These are phyloP conservation scores for Areca catechu DNA, from an alignment of 176 grass and related monocot species.

Conservation along the genomic window DNA sequence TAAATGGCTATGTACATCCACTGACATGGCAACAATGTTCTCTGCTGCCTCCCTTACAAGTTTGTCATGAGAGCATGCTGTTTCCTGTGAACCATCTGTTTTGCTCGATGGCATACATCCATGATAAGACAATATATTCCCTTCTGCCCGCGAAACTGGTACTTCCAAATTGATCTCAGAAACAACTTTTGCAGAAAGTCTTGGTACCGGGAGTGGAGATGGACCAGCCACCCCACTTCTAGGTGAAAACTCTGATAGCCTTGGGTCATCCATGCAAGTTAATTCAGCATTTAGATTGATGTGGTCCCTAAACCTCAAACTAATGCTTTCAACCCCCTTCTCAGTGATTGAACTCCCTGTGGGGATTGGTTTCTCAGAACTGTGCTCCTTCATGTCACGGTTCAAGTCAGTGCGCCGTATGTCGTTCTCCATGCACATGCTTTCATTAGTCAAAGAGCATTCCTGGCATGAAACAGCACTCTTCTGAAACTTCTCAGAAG, in stretches of 20 bases:
- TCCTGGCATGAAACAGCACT: slow-evolving; percentile 18
- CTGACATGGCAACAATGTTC: slow-evolving; percentile 62
- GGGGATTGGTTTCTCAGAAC: neutral
- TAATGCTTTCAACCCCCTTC: slow-evolving; percentile 9
- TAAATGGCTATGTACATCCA: slow-evolving; percentile 20
- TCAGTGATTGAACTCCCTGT: neutral
- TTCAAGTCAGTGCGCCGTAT: neutral
- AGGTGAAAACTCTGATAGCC: slow-evolving; percentile 25
- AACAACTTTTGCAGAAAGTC: slow-evolving; percentile 24
- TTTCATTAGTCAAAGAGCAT: neutral
- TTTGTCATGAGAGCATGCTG: neutral
- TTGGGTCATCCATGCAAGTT: slow-evolving; percentile 31
- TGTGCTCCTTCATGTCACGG: neutral
- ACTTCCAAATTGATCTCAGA: slow-evolving; percentile 45
- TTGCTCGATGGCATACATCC: neutral
- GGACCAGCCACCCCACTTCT: slow-evolving; percentile 15
- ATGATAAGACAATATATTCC: slow-evolving; percentile 13
- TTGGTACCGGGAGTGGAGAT: slow-evolving; percentile 13
- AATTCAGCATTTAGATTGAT: slow-evolving; percentile 69
- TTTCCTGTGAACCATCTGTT: slow-evolving; percentile 8
- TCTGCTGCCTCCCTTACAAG: slow-evolving; percentile 38
- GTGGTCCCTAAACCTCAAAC: slow-evolving; percentile 1
- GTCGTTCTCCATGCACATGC: neutral
- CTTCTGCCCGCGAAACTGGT: slow-evolving; percentile 28
- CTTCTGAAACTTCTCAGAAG: slow-evolving; percentile 20